phyloP scores from a whole-genome alignment of 176 grass and related monocot genomes.

The Melocanna baccifera region DNA sequence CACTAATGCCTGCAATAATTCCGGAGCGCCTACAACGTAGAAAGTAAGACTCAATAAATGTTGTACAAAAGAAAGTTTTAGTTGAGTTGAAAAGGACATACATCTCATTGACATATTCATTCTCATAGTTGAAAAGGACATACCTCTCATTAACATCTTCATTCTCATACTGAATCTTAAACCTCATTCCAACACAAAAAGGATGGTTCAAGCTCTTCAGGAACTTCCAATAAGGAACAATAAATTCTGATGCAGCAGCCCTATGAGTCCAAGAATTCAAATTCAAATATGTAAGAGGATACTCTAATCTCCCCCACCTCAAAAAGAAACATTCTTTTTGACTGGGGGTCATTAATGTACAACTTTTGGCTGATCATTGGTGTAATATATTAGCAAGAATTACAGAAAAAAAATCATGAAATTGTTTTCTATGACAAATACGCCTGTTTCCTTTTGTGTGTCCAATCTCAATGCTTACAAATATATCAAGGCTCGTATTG shows the following conservation, averaged over 20 bases:
- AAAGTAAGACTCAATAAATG: constrained; percentile 18
- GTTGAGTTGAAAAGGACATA: constrained; percentile 21
- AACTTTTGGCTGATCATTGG: neutral
- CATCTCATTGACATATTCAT: constrained; percentile 84
- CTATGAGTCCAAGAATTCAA: constrained; percentile 35
- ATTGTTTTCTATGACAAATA: neutral
- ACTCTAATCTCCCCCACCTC: neutral
- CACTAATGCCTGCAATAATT: constrained; percentile 71
- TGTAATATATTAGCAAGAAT: neutral
- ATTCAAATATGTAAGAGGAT: neutral
- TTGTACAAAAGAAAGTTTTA: neutral
- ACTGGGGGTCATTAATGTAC: neutral
- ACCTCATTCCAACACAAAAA: constrained; percentile 77
- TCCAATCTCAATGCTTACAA: neutral
- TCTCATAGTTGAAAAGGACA: constrained; percentile 39
- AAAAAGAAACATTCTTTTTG: neutral
- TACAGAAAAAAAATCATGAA: neutral
- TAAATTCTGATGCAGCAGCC: constrained; percentile 65
- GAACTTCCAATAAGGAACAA: constrained; percentile 80
- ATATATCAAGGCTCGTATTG: neutral
- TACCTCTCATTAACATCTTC: constrained; percentile 89
- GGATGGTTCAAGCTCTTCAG: constrained; percentile 58
- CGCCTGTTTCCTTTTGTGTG: neutral
- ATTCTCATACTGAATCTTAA: constrained; percentile 70
- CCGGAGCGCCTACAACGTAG: constrained; percentile 59